phyloP scores from a whole-genome alignment of 2,329 filamentous ascomycete species.

The Colletotrichum cereale region DNA sequence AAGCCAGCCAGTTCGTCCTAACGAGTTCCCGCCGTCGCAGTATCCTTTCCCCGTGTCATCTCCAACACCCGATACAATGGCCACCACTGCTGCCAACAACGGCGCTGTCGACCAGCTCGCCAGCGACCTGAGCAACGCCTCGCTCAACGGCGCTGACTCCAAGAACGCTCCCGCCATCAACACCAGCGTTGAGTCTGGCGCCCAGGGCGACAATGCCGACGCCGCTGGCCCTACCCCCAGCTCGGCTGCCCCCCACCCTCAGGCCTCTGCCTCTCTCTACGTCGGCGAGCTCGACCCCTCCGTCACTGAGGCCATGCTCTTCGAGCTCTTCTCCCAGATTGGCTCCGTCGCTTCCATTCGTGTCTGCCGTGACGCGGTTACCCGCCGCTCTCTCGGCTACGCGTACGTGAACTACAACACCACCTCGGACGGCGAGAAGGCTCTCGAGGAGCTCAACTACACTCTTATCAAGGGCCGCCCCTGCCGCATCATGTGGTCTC shows the following conservation, averaged over 20 bases:
- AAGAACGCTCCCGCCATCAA: slow-evolving; percentile 76
- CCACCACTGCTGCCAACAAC: slow-evolving; percentile 68
- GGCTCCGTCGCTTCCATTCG: slow-evolving; percentile 98
- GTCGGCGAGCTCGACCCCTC: slow-evolving; percentile 98
- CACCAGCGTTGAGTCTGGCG: slow-evolving; percentile 73
- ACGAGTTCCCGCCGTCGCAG: slow-evolving; percentile 25
- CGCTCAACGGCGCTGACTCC: slow-evolving; percentile 76
- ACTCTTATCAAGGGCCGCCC: slow-evolving; percentile 98
- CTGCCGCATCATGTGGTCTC: slow-evolving; percentile 99
- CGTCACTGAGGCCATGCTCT: slow-evolving; percentile 99
- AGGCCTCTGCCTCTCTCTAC: slow-evolving; percentile 97
- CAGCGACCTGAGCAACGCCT: slow-evolving; percentile 79
- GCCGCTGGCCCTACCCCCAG: slow-evolving; percentile 77
- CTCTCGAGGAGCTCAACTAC: slow-evolving; percentile 99
- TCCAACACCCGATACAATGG: slow-evolving; percentile 63
- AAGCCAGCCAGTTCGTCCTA: neutral
- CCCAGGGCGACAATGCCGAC: slow-evolving; percentile 69
- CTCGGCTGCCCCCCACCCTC: slow-evolving; percentile 82
- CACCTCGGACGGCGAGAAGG: slow-evolving; percentile 95
- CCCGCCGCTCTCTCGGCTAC: slow-evolving; percentile 97
- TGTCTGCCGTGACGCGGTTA: slow-evolving; percentile 99
- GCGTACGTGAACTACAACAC: slow-evolving; percentile 99
- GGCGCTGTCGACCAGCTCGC: slow-evolving; percentile 83
- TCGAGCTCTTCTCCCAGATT: slow-evolving; percentile 99
- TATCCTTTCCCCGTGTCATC: slow-evolving; percentile 37